Conservation (phyloP, 2,329 filamentous ascomycete genomes). For the Cyphellophora europaea region DNA sequence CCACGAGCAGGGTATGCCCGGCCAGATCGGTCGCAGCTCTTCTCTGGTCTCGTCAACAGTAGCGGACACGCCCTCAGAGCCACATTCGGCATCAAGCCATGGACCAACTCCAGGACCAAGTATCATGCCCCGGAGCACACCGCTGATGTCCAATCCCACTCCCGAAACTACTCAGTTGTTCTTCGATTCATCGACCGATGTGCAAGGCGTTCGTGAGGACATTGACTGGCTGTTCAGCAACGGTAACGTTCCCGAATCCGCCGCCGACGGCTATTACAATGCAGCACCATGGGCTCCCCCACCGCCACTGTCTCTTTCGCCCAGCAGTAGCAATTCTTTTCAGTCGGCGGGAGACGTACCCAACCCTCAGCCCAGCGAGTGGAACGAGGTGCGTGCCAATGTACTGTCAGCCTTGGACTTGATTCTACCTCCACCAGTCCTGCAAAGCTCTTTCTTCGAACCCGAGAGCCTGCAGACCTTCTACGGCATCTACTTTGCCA, state of each 20-base stretch:
- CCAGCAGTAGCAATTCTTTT: constrained; percentile 9
- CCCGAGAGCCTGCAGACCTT: constrained; percentile 17
- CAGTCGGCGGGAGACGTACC: constrained; percentile 3
- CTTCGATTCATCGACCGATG: constrained; percentile 16
- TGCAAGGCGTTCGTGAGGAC: constrained; percentile 15
- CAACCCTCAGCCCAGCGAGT: constrained; percentile 4
- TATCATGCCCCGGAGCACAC: no score
- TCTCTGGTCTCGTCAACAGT: not conserved
- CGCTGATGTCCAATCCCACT: no score
- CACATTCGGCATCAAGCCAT: no score
- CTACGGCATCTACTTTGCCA: constrained; percentile 20
- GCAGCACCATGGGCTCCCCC: constrained; percentile 6
- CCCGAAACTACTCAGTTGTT: constrained; percentile 9
- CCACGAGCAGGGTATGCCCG: constrained; percentile 20
- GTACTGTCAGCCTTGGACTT: constrained; percentile 14
- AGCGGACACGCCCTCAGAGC: no score
- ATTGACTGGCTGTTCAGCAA: constrained; percentile 21
- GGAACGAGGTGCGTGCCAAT: constrained; percentile 13
- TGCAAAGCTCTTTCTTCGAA: constrained; percentile 19
- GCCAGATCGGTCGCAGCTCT: not conserved
- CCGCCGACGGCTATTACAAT: constrained; percentile 10
- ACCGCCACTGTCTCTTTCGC: constrained; percentile 12
- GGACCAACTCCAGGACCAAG: no score
- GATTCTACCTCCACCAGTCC: constrained; percentile 11
- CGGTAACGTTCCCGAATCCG: constrained; percentile 5